Evolutionary conservation across 129 eudicot genomes (phyloP), one percentile per base, ranked within the genome.

Genomic region (Mikania micrantha): DNA sequence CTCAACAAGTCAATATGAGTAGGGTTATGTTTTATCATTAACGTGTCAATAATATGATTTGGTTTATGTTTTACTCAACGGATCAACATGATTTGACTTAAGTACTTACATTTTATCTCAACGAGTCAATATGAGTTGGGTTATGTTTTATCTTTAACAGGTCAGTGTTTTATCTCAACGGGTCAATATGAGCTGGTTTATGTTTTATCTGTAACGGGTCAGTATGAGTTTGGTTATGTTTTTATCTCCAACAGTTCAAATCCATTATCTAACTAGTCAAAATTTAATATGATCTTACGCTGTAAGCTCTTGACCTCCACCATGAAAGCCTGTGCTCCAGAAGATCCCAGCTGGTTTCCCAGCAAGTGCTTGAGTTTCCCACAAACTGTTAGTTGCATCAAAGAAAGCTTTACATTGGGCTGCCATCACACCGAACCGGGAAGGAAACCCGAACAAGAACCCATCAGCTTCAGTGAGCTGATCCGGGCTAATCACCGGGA

Each of bases 281-380:
- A 54, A 4, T 21, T 25, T 16, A 9, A 57, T 53, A 60, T 22
- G 60, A 65, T 66, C 87, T 80, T 73, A 88, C 96, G 92, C 96
- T 7, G 87, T 88, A 64, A 85, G 89, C 47, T 88, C 96, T 49
- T 88, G 96, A 15, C 96, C 96, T 28, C 97, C 97, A 7, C 95
- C 95, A 81, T 91, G 91, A 73, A 83, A 91, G 10, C 97, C 97
- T 7, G 97, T 90, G 75, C 97, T 90, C 95, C 97, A 90, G 73
- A 90, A 90, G 60, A 91, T 70, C n/a, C 97, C 97, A 16, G 97
- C 97, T 15, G 97, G 97, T 69, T 91, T 91, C 44, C 97, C 97
- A 38, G 97, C 97, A 36, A 91, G 95, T 7, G 87, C 80, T 74
- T 87, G 97, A 54, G 81, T 61, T 38, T 76, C 81, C 89, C 91